Base-by-base conservation (phyloP, 2,329 filamentous ascomycete genomes). In the Pseudopithomyces chartarum region DNA sequence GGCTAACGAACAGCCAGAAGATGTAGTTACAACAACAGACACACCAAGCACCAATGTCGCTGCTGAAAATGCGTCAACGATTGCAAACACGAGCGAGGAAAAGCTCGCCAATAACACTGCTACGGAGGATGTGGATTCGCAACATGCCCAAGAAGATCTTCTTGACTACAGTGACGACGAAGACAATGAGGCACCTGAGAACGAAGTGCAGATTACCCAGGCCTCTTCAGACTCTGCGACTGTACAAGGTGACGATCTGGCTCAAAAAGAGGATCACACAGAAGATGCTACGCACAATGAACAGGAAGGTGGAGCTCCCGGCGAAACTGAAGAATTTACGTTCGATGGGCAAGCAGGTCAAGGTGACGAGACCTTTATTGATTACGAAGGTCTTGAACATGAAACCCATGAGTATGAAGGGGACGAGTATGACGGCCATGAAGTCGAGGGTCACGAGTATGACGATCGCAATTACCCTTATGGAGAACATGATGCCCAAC, bases 81-180 rank as follows among this genome's bases (percentile, higher is more conserved):
- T 4, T 20, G 10, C 20, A 22, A 12, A 32, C 20, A n/a, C 46
- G 32, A 17, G 33, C 23, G 19, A n/a, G 23, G 38, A 49, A 13
- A 23, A 20, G 19, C 17, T 45, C 5, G 26, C 19, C 12, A 29
- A 22, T 8, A 49, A 45, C 36, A 36, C 43, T 32, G 55, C 29
- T 33, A n/a, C 13, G 33, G 40, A 48, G 8, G 52, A 55, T 10
- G 29, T 58, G 54, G 22, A 59, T 55, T 40, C 59, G 60, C 44
- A 61, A 47, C 59, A 65, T 15, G 57, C 64, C 34, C 71, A 76
- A n/a, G 76, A 75, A 12, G 79, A 81, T 60, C 56, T 79, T n/a
- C 76, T 81, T 63, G 80, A 81, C 57, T 84, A 83, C 63, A 80
- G 81, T 22, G 81, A 84, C 55, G 78, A 74, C n/a, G 77, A 80